These are phyloP conservation scores for Bondarzewia mesenterica DNA, from an alignment of 1,284 basidiomycete species.

Conservation along the genomic window DNA sequence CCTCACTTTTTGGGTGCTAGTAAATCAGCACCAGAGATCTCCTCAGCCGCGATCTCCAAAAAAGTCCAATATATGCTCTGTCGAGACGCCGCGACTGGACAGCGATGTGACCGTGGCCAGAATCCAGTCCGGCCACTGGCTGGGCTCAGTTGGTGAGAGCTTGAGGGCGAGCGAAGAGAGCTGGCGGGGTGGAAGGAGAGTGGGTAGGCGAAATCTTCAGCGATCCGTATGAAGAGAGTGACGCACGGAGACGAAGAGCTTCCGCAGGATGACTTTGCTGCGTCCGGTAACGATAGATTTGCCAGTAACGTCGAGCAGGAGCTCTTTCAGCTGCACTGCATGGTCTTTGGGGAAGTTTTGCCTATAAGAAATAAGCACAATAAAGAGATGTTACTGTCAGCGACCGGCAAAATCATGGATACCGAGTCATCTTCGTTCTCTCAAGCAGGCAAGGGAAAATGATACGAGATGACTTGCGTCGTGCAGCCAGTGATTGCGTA, in stretches of 20 bases:
- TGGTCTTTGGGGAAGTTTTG: constrained; percentile 52
- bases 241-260: constrained; percentile 80
- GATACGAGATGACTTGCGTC: no score
- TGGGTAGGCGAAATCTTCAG: not conserved
- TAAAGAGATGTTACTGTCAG: not conserved
- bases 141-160: constrained; percentile 48
- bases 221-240: not conserved
- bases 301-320: constrained; percentile 56
- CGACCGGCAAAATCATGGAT: no score
- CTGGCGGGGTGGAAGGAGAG: constrained; percentile 24
- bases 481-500: no score
- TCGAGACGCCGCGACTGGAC: constrained; percentile 44
- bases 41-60: constrained; percentile 68
- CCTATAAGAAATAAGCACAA: constrained; percentile 31
- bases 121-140: constrained; percentile 70
- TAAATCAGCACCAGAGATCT: constrained; percentile 68
- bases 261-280: constrained; percentile 69
- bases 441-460: no score
- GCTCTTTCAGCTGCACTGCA: constrained; percentile 43
- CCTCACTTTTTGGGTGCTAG: constrained; percentile 68
- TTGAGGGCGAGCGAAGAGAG: constrained; percentile 71
- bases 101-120: constrained; percentile 48
- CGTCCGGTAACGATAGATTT: constrained; percentile 45
- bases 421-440: no score
- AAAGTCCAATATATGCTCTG: constrained; percentile 66